phyloP scores from a whole-genome alignment of 2,329 filamentous ascomycete genomes.

The Emergomyces africanus region DNA sequence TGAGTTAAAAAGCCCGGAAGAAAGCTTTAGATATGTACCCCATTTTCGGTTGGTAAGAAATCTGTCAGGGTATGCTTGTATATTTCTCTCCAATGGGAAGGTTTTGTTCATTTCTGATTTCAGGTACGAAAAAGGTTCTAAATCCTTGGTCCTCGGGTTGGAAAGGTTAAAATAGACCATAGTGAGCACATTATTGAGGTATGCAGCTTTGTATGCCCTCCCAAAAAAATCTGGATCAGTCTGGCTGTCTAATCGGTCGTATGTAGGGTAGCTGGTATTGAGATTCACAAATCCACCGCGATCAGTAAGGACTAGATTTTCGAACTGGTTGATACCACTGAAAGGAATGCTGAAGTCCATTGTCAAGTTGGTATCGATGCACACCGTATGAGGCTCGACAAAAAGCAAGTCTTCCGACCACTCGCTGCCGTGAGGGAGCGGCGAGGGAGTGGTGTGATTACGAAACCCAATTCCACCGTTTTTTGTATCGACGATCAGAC shows the following conservation, averaged over 20 bases:
- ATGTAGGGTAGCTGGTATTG: slow-evolving; percentile 21
- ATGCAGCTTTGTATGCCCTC: slow-evolving; percentile 34
- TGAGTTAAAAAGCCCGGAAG: neutral
- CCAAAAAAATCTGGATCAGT: slow-evolving; percentile 24
- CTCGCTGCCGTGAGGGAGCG: slow-evolving; percentile 22
- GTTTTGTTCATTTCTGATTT: slow-evolving; percentile 24
- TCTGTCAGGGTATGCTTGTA: neutral
- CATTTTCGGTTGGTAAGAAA: neutral
- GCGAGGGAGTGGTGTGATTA: slow-evolving; percentile 31
- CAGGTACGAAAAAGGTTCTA: slow-evolving; percentile 24
- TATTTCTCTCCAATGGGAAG: slow-evolving; percentile 16
- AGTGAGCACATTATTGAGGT: slow-evolving; percentile 28
- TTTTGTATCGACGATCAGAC: slow-evolving; percentile 31
- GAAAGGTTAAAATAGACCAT: slow-evolving; percentile 33
- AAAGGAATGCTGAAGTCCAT: slow-evolving; percentile 27
- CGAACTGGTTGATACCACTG: slow-evolving; percentile 3
- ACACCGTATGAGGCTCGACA: slow-evolving; percentile 33
- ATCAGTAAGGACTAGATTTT: slow-evolving; percentile 26
- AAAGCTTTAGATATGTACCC: slow-evolving; percentile 1
- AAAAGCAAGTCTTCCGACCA: slow-evolving; percentile 40
- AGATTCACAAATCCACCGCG: slow-evolving; percentile 33
- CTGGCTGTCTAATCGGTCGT: slow-evolving; percentile 21
- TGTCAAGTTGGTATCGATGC: slow-evolving; percentile 30
- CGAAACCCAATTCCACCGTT: slow-evolving; percentile 34
- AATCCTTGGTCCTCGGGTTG: slow-evolving; percentile 11